These are phyloP conservation scores for Termitomyces sp. DNA, from an alignment of 768 basidiomycete genomes.

Conservation along the genomic window DNA sequence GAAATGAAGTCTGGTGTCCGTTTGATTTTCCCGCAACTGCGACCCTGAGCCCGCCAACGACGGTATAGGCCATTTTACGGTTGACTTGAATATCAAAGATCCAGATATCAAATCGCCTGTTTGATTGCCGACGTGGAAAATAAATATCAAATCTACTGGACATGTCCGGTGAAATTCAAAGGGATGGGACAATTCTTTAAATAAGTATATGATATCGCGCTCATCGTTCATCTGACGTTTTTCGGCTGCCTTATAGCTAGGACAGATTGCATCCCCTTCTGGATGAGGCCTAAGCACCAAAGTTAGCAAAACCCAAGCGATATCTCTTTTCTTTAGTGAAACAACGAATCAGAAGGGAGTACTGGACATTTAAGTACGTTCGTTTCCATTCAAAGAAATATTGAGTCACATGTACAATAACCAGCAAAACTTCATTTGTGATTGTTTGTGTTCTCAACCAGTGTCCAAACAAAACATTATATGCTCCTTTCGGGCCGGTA, in stretches of 20 bases:
- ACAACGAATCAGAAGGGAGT: background rate
- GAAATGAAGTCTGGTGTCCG: background rate
- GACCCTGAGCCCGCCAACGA: background rate
- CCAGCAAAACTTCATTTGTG: background rate
- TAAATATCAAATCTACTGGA: background rate
- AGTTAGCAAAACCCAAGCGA: background rate
- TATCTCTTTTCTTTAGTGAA: background rate
- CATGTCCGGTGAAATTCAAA: background rate
- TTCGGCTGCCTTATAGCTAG: background rate
- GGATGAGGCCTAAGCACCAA: background rate
- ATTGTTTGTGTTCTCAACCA: background rate
- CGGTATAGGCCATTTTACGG: background rate
- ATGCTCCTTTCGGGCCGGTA: background rate
- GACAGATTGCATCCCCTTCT: background rate
- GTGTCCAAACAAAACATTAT: background rate
- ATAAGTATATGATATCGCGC: background rate
- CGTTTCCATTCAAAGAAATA: constrained; percentile 3
- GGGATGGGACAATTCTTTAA: background rate
- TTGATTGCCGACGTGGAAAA: background rate
- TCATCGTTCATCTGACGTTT: background rate
- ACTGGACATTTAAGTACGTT: background rate
- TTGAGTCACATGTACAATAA: background rate
- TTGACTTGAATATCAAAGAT: no score
- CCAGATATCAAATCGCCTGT: background rate
- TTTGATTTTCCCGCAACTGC: background rate